Evolutionary conservation across 768 basidiomycete genomes (phyloP), one percentile per base, ranked within the genome.

Genomic region (Xerocomellus amylosporus): DNA sequence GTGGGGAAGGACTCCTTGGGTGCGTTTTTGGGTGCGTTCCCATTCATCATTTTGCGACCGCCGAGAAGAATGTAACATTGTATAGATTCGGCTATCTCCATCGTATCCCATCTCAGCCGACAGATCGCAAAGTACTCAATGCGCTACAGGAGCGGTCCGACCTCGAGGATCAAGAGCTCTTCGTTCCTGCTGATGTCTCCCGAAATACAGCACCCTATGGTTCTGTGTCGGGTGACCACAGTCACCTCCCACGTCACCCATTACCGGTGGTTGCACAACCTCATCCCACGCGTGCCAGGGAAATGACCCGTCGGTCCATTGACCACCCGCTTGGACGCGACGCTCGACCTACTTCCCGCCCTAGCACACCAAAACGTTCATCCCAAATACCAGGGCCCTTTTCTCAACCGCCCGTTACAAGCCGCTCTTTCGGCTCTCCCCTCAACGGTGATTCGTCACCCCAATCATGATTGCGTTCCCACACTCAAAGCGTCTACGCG

Each of bases 1-100:
- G 96, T 42, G 96, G 96, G 7, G 95, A 95, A 68, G 95, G 96
- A 0, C 77, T 98, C 26, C 77, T 98, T 13, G 96, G 96, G 39
- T 98, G 95, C 63, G 88, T 98, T 28, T 97, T 98, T 43, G 96
- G 96, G 87, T 96, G 69, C 54, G 86, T 77, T 40, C 53, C 31
- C 24, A 40, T 41, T 30, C 42, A 17, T 26, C 47, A 17, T 34
- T 1, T 44, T 52, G 33, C 36, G 38, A 37, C 31, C 39, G 15
- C 30, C 26, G 49, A 41, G 28, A 50, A 39, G 39, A 57, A 44
- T 34, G 45, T 54, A 31, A 60, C 39, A 46, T 39, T 46, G 43
- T 39, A 33, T 56, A 94, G 93, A 2, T 96, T 90, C 68, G 94
- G 94, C 5, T 80, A 97, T 20, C 75, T 98, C 33, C 96, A 98